A percentile compares a stretch with the other conserved stretches of the same genome.
Evolutionary conservation across 495 filamentous ascomycete species (phyloP).

Genomic region (Hypoxylon subgilvum): DNA sequence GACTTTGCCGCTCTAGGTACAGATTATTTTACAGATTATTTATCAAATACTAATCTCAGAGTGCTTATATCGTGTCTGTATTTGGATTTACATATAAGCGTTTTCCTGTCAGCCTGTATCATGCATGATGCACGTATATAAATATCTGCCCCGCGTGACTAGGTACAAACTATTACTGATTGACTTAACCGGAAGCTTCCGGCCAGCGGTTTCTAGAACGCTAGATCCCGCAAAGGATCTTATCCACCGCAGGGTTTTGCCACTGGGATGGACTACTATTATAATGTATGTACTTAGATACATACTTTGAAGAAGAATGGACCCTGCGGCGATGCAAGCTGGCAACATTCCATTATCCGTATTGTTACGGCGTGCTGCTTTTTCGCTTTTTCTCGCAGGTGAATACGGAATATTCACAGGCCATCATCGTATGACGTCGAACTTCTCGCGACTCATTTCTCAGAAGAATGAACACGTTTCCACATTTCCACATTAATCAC

Average conservation of each 20-base stretch:
- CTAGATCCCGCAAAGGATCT: slow-evolving; percentile 5
- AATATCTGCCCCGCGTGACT: neutral
- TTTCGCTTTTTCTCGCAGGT: no score
- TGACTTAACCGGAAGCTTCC: slow-evolving; percentile 14
- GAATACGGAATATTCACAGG: slow-evolving; percentile 7
- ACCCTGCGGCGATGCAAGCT: slow-evolving; percentile 33
- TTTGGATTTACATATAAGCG: no score
- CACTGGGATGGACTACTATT: slow-evolving; percentile 7
- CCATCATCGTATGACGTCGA: slow-evolving; percentile 38
- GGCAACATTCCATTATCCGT: slow-evolving; percentile 38
- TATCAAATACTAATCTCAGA: no score
- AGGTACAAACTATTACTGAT: no score
- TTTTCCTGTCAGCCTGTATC: no score
- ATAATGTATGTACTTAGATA: slow-evolving; percentile 11
- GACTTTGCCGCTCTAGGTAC: neutral
- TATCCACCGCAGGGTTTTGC: slow-evolving; percentile 21
- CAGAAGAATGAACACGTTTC: slow-evolving; percentile 35
- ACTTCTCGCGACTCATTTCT: slow-evolving; percentile 12
- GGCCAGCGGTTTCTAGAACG: slow-evolving; percentile 26
- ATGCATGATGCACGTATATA: no score
- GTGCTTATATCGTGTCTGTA: no score
- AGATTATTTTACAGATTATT: no score
- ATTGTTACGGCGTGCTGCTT: no score
- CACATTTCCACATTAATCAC: slow-evolving; percentile 6
- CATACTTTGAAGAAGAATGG: slow-evolving; percentile 15